Percentiles rank a stretch among this genome's conserved stretches.
These are phyloP conservation scores for Phytophthora parvispora DNA, from an alignment of 352 stramenopile genomes.

Conservation along the genomic window DNA sequence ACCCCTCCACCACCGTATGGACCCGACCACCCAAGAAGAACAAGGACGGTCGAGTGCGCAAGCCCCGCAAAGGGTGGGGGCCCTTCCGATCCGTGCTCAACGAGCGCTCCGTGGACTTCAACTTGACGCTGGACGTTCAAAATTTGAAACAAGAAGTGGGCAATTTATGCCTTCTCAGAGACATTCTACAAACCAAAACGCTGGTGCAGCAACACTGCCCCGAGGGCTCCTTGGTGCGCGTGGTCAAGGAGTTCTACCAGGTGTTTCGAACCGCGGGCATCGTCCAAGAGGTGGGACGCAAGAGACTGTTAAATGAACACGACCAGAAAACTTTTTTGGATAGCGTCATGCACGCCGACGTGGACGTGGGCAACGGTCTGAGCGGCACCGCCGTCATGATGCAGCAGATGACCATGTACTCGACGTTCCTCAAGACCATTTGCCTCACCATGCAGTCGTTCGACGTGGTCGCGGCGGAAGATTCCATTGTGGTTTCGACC, in stretches of 20 bases:
- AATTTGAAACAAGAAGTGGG: constrained; percentile 35
- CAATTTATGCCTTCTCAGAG: constrained; percentile 26
- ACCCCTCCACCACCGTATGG: not conserved
- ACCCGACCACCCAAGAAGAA: not conserved
- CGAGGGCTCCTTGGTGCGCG: not conserved
- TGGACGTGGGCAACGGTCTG: constrained; percentile 34
- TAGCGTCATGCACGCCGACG: not conserved
- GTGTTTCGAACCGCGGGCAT: not conserved
- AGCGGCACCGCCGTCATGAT: constrained; percentile 43
- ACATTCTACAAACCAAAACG: not conserved
- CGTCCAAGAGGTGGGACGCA: not conserved
- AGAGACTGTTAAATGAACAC: not conserved
- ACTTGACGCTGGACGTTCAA: constrained; percentile 41
- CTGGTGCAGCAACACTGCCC: not conserved
- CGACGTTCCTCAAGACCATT: constrained; percentile 44
- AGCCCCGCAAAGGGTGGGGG: constrained; percentile 21
- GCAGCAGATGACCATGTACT: constrained; percentile 53
- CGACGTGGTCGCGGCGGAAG: not conserved
- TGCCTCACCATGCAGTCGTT: not conserved
- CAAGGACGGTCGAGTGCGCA: not conserved
- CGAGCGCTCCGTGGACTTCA: constrained; percentile 25
- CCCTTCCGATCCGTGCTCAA: constrained; percentile 39
- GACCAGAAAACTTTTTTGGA: not conserved
- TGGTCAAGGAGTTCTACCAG: not conserved
- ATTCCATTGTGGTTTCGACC: not conserved